These are phyloP conservation scores for Amphirosellinia nigrospora DNA, from an alignment of 495 filamentous ascomycete genomes.

Conservation along the genomic window DNA sequence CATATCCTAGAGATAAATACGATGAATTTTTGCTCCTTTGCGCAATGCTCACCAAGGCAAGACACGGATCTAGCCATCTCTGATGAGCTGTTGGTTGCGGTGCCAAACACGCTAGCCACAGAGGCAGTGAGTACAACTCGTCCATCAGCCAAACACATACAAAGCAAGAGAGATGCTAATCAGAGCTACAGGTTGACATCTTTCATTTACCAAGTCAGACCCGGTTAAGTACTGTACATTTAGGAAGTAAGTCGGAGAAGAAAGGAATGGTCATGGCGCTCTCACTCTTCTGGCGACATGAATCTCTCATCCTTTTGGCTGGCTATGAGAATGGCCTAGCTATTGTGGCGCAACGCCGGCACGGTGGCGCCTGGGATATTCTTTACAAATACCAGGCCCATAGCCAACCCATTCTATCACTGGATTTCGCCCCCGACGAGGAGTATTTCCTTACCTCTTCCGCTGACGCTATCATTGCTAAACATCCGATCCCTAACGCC, in stretches of 20 bases:
- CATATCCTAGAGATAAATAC: conserved; percentile 87
- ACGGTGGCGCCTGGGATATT: conserved; percentile 58
- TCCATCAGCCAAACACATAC: neutral
- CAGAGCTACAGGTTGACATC: conserved; percentile 69
- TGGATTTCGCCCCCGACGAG: conserved; percentile 63
- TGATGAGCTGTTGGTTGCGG: conserved; percentile 66
- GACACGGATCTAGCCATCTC: conserved; percentile 16
- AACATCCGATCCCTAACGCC: conserved; percentile 56
- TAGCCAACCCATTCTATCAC: conserved; percentile 83
- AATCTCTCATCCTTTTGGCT: conserved; percentile 60
- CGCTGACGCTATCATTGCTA: conserved; percentile 68
- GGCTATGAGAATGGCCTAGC: conserved; percentile 89
- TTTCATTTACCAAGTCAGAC: conserved; percentile 79
- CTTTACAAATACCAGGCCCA: conserved; percentile 73
- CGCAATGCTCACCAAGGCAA: conserved; percentile 55
- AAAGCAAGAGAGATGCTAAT: conserved; percentile 17
- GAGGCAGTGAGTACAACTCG: conserved; percentile 62
- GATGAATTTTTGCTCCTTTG: conserved; percentile 94
- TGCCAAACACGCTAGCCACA: conserved; percentile 77
- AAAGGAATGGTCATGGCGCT: conserved; percentile 94
- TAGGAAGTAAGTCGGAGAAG: conserved; percentile 60
- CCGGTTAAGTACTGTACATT: conserved; percentile 68
- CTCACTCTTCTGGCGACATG: conserved; percentile 58
- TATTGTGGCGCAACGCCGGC: conserved; percentile 54
- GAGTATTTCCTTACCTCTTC: conserved; percentile 80